phyloP scores from a whole-genome alignment of 2,329 filamentous ascomycete species.

The Aspergillus ruber region DNA sequence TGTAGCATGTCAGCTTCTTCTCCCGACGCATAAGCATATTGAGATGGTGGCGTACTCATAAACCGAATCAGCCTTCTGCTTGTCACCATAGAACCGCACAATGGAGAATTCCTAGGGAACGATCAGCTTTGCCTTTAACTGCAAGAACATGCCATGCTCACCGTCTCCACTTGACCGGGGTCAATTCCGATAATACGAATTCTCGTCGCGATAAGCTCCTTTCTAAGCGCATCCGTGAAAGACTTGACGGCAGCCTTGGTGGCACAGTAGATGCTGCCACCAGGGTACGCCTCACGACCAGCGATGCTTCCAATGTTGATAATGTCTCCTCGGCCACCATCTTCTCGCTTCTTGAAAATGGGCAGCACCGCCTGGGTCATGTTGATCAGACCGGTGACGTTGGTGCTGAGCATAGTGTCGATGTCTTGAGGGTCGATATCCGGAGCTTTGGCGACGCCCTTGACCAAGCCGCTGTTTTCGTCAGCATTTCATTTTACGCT shows the following conservation, averaged over 20 bases:
- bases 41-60: slow-evolving; percentile 53
- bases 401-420: slow-evolving; percentile 81
- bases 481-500: slow-evolving; percentile 3
- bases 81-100: slow-evolving; percentile 82
- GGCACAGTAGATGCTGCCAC: slow-evolving; percentile 87
- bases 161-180: slow-evolving; percentile 87
- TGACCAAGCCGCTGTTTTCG: slow-evolving; percentile 67
- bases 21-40: not conserved
- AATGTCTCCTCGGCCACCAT: slow-evolving; percentile 80
- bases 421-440: slow-evolving; percentile 78
- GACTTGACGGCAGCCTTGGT: slow-evolving; percentile 82
- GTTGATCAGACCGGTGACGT: slow-evolving; percentile 90
- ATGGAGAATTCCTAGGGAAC: slow-evolving; percentile 68
- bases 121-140: slow-evolving; percentile 1
- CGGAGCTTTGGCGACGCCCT: slow-evolving; percentile 78
- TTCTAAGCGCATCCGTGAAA: slow-evolving; percentile 76
- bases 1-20: slow-evolving; percentile 26
- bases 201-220: slow-evolving; percentile 72
- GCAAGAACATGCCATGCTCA: slow-evolving; percentile 28
- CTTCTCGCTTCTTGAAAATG: slow-evolving; percentile 62
- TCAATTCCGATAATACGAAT: slow-evolving; percentile 84
- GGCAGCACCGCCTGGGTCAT: slow-evolving; percentile 89
- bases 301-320: slow-evolving; percentile 94
- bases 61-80: slow-evolving; percentile 80
- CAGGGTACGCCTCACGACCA: slow-evolving; percentile 77